phyloP scores from a whole-genome alignment of 805 yeast species.

The Cyberlindnera galapagoensis region DNA sequence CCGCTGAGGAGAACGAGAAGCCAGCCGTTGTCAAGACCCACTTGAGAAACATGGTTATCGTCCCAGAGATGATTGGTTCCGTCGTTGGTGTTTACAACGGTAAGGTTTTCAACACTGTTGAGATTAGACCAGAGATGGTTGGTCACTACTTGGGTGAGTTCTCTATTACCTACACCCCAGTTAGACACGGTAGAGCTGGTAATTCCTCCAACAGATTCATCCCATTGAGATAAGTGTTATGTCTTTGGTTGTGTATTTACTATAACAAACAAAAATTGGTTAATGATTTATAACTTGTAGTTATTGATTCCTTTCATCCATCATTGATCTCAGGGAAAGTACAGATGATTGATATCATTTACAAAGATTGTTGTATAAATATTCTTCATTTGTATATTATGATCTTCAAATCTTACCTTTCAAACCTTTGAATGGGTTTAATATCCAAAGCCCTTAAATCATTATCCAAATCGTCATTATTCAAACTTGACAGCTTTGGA shows the following conservation, averaged over 20 bases:
- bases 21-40: constrained; percentile 98
- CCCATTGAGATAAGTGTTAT: constrained; percentile 48
- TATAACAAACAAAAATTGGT: constrained; percentile 14
- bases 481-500: constrained; percentile 57
- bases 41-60: constrained; percentile 97
- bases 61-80: constrained; percentile 99
- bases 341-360: too few relatives aligned
- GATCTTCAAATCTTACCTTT: too few relatives aligned
- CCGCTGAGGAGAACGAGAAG: constrained; percentile 88
- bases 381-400: too few relatives aligned
- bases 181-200: constrained; percentile 98
- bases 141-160: constrained; percentile 99
- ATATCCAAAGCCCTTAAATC: constrained; percentile 58
- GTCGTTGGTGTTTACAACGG: constrained; percentile 99
- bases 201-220: constrained; percentile 69
- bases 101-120: constrained; percentile 98
- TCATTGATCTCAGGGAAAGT: too few relatives aligned
- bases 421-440: too few relatives aligned
- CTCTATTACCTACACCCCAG: constrained; percentile 99
- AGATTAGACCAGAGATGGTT: constrained; percentile 98
- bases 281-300: constrained; percentile 12
- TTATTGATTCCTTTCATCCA: too few relatives aligned
- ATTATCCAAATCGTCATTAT: constrained; percentile 64
- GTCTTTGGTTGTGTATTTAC: constrained; percentile 18
- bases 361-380: too few relatives aligned